Evolutionary conservation across 2,329 filamentous ascomycete genomes (phyloP), one percentile per base, ranked within the genome.

Genomic region (Aureobasidium sp.): DNA sequence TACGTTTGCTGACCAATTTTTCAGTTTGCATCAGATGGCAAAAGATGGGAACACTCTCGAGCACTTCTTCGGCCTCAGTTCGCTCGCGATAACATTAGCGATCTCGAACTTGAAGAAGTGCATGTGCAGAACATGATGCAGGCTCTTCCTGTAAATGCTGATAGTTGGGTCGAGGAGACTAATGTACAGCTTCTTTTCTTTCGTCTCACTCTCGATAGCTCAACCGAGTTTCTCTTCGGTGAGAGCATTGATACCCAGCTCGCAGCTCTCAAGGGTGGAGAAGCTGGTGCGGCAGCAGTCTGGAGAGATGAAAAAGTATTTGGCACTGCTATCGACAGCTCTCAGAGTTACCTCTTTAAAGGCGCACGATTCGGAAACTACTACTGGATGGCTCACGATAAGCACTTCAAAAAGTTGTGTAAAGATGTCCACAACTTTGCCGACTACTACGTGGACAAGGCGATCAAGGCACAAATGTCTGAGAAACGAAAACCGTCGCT

Each of bases 161-260:
- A 50, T 47, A 27, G 67, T 67, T 56, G 43, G 50, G 51, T 62
- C 4, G 43, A 57, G 1, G 50, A 56, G 41, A 79, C 77, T 0
- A 66, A 73, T 51, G 66, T 73, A n/a, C 71, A 73, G 41, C 65
- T 67, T 13, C 71, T 80, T 15, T 80, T 81, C 71, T 80, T 80
- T 72, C 70, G 73, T n/a, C 64, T 80, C 12, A 81, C 79, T 1
- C 76, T 81, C 62, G 79, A 81, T 64, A 74, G 76, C n/a, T 77
- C 78, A 0, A 79, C 77, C 2, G 78, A 80, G 47, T 80, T 81
- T 63, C 71, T 80, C 6, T 79, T 80, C 67, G 77, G 78, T 64
- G 73, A 79, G 63, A 77, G 68, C 9, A 70, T 74, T 4, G 67
- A 71, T 70, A 65, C 74, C 68, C 67, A 74, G 70, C 66, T 76